A percentile compares a stretch with the other conserved stretches of the same genome.
Evolutionary conservation across 208 protist genomes (phyloP).

Genomic region (Plasmodiophora brassicae): DNA sequence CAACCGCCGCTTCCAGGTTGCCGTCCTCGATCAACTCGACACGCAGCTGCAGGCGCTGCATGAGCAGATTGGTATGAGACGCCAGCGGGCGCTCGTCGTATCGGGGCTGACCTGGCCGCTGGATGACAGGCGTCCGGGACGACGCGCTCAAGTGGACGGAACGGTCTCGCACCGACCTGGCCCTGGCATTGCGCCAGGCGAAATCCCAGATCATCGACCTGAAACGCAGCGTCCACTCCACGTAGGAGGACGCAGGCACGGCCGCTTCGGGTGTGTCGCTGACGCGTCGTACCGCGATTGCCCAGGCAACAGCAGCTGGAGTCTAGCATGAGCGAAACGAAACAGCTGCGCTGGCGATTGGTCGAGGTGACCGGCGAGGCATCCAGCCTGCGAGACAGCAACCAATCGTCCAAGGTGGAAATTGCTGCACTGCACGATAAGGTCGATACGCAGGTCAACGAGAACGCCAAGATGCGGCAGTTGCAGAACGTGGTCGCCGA

Average conservation of each 20-base stretch:
- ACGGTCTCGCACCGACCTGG: not conserved
- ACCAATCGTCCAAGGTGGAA: not conserved
- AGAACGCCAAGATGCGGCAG: slow-evolving; percentile 18
- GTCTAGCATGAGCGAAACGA: not conserved
- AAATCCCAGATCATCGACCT: not conserved
- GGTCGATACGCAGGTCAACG: not conserved
- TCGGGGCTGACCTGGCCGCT: not conserved
- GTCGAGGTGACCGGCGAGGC: not conserved
- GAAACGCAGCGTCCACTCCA: not conserved
- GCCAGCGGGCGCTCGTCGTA: no score
- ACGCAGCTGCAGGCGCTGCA: not conserved
- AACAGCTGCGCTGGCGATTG: not conserved
- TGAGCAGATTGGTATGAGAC: slow-evolving; percentile 2
- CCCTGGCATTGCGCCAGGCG: not conserved
- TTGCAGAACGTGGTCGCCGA: slow-evolving; percentile 16
- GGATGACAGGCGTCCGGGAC: not conserved
- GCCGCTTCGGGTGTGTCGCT: not conserved
- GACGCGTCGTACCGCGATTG: not conserved
- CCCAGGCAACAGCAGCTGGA: not conserved
- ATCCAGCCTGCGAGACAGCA: not conserved
- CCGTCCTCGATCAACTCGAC: not conserved
- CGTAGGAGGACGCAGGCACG: not conserved
- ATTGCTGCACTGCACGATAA: not conserved
- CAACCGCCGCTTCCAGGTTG: not conserved
- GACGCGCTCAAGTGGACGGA: not conserved